phyloP scores from a whole-genome alignment of 179 eudicot species.

The Beta lomatogona region DNA sequence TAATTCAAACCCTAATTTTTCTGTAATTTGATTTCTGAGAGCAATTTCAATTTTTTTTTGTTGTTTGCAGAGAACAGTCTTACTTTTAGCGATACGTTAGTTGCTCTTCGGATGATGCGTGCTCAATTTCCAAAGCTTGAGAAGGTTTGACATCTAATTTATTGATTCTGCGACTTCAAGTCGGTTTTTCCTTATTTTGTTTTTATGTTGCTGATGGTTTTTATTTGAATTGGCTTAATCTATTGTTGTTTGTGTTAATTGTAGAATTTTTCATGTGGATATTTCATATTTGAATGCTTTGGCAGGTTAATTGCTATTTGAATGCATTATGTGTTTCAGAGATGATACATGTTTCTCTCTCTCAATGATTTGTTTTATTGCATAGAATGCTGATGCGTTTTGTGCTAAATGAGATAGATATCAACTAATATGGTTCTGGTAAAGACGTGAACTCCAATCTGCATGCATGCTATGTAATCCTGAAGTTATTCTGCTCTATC shows the following conservation, averaged over 20 bases:
- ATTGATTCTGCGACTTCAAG: neutral
- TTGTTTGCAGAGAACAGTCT: slow-evolving; percentile 57
- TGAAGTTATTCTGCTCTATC: neutral
- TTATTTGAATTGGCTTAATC: neutral
- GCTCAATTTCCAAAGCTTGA: slow-evolving; percentile 82
- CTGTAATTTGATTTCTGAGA: neutral
- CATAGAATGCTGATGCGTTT: neutral
- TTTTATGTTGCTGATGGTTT: neutral
- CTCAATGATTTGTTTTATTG: neutral
- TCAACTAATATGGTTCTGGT: neutral
- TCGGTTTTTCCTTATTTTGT: neutral
- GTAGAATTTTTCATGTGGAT: neutral
- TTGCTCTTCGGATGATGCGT: slow-evolving; percentile 88
- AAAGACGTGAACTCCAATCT: neutral
- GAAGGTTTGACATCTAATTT: slow-evolving; percentile 46
- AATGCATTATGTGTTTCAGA: neutral
- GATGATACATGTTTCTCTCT: neutral
- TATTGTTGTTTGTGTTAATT: neutral
- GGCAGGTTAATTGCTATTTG: no score
- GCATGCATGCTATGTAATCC: neutral
- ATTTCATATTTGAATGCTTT: no score
- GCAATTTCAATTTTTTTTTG: neutral
- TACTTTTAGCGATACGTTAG: slow-evolving; percentile 74
- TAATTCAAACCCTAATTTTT: neutral
- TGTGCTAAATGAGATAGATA: neutral